phyloP scores from a whole-genome alignment of 345 rosid species.

The Gossypium bickii region DNA sequence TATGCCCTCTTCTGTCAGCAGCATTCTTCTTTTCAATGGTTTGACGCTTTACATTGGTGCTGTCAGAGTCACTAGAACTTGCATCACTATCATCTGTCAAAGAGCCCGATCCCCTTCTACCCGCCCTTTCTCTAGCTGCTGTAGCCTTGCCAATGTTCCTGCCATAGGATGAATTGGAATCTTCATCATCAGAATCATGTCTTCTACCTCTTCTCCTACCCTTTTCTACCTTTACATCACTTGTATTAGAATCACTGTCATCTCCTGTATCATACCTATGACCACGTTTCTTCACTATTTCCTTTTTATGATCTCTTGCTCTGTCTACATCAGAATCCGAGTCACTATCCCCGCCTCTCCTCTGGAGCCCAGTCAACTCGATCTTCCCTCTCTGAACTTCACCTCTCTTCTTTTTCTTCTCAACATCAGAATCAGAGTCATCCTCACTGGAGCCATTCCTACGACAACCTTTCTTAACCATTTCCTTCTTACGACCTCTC shows the following conservation, averaged over 20 bases:
- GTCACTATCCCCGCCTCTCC: constrained; percentile 1
- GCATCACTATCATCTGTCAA: constrained; percentile 9
- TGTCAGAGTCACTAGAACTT: constrained; percentile 14
- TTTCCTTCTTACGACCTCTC: constrained; percentile 10
- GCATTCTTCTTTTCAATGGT: constrained; percentile 13
- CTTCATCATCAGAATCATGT: constrained; percentile 32
- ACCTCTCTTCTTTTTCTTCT: constrained; percentile 21
- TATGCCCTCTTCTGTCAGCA: constrained; percentile 6
- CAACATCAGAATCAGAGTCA: constrained; percentile 31
- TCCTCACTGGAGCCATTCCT: constrained; percentile 36
- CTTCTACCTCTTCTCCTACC: constrained; percentile 14
- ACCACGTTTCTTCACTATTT: neutral
- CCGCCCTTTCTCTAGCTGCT: constrained; percentile 11
- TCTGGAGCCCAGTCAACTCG: constrained; percentile 5
- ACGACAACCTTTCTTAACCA: neutral
- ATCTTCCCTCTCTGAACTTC: constrained; percentile 2
- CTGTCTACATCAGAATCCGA: constrained; percentile 9
- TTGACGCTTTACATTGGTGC: constrained; percentile 20
- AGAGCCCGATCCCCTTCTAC: constrained; percentile 10
- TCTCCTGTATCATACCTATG: constrained; percentile 13
- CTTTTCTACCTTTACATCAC: constrained; percentile 16
- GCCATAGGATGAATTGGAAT: constrained; percentile 21
- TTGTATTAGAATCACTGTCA: constrained; percentile 18
- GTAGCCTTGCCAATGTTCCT: constrained; percentile 13
- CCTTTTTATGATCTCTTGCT: constrained; percentile 11